Conservation (phyloP, 2,329 filamentous ascomycete genomes). For the Epichloe scottii region DNA sequence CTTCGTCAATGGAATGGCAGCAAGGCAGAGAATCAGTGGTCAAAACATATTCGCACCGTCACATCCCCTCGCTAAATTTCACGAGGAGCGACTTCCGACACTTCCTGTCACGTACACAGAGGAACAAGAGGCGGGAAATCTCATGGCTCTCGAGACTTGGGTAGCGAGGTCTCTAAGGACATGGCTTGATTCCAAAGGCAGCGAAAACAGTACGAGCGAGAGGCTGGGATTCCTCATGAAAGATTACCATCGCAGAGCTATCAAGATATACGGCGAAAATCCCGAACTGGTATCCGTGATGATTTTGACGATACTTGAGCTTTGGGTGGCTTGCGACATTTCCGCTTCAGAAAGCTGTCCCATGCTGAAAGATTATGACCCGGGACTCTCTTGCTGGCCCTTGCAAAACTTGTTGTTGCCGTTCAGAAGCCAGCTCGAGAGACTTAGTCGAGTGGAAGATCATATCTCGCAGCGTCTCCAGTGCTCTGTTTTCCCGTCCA, state of each 20-base stretch:
- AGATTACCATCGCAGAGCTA: slow-evolving; percentile 21
- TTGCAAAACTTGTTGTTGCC: slow-evolving; percentile 34
- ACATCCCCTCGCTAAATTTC: background rate
- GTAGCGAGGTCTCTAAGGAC: slow-evolving; percentile 23
- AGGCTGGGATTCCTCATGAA: slow-evolving; percentile 20
- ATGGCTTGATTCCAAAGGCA: slow-evolving; percentile 25
- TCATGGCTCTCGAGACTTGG: slow-evolving; percentile 33
- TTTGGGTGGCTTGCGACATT: slow-evolving; percentile 47
- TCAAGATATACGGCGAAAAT: slow-evolving; percentile 21
- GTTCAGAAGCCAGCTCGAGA: slow-evolving; percentile 28
- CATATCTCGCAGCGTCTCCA: slow-evolving; percentile 19
- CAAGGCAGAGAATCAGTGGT: background rate
- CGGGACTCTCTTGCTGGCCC: slow-evolving; percentile 26
- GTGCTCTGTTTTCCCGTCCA: too few species aligned
- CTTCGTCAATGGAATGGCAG: background rate
- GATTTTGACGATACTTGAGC: slow-evolving; percentile 40
- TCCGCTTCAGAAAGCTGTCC: slow-evolving; percentile 25
- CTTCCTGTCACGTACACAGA: background rate
- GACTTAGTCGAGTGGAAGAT: slow-evolving; percentile 31
- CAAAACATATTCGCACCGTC: background rate
- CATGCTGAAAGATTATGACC: slow-evolving; percentile 32
- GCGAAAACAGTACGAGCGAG: slow-evolving; percentile 13
- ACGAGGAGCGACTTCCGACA: background rate
- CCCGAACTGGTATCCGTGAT: slow-evolving; percentile 39
- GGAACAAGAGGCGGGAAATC: background rate